Conservation (phyloP, 2,329 filamentous ascomycete species). For the Stagonosporopsis rhizophila region DNA sequence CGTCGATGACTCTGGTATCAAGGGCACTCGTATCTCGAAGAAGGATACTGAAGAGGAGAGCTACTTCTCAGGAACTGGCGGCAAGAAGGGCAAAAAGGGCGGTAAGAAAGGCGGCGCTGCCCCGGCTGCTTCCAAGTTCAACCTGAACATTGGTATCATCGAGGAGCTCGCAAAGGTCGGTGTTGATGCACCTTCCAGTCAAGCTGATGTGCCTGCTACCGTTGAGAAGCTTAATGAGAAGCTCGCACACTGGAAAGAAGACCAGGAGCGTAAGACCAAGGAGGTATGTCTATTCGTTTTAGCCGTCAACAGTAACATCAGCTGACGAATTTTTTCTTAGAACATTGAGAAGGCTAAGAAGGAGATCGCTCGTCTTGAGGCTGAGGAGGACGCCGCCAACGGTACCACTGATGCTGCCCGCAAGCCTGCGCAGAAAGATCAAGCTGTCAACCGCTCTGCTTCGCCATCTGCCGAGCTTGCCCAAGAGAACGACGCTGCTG, state of each 20-base stretch:
- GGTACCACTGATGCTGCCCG: constrained; percentile 63
- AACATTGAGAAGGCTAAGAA: constrained; percentile 97
- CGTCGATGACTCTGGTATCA: constrained; percentile 82
- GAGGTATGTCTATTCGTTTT: constrained; percentile 67
- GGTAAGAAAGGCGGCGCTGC: constrained; percentile 77
- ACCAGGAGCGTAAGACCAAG: constrained; percentile 88
- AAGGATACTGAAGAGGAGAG: constrained; percentile 90
- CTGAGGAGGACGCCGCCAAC: constrained; percentile 68
- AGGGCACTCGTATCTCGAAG: constrained; percentile 81
- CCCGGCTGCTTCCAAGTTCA: constrained; percentile 70
- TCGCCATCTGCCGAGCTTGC: constrained; percentile 61
- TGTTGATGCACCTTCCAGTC: constrained; percentile 86
- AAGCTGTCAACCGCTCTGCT: constrained; percentile 59
- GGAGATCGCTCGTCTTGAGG: constrained; percentile 84
- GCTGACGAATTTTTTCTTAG: constrained; percentile 55
- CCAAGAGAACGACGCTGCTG: constrained; percentile 66
- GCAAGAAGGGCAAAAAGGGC: constrained; percentile 88
- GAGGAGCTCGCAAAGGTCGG: constrained; percentile 86
- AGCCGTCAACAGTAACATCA: neutral
- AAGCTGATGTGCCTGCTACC: constrained; percentile 78
- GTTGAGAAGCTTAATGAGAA: constrained; percentile 93
- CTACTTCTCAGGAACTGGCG: constrained; percentile 75
- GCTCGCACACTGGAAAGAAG: constrained; percentile 86
- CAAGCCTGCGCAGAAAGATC: constrained; percentile 61
- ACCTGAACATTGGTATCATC: constrained; percentile 87